Conservation (phyloP, 2,329 filamentous ascomycete genomes). For the Fusarium albidum region DNA sequence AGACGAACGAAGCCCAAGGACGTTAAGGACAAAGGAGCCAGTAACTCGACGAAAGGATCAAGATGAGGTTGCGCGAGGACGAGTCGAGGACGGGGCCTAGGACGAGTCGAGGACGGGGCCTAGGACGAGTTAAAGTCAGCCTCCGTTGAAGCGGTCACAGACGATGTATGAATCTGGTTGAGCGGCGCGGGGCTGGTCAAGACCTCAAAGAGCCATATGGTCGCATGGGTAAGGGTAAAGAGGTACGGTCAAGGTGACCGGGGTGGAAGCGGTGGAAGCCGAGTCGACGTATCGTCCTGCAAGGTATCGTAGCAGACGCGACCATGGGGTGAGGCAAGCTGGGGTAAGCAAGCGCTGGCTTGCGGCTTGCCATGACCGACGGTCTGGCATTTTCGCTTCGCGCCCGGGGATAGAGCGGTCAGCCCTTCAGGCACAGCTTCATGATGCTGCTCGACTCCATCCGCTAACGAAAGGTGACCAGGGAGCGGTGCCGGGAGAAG, state of each 20-base stretch:
- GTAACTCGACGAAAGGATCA: not conserved
- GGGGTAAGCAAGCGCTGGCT: slow-evolving; percentile 32
- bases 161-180: slow-evolving; percentile 12
- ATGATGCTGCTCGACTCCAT: slow-evolving; percentile 27
- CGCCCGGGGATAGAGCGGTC: slow-evolving; percentile 29
- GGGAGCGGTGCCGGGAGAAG: slow-evolving; percentile 26
- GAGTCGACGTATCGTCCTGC: slow-evolving; percentile 7
- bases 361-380: slow-evolving; percentile 27
- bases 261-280: slow-evolving; percentile 32
- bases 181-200: slow-evolving; percentile 21
- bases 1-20: slow-evolving; percentile 9
- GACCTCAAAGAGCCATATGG: slow-evolving; percentile 17
- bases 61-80: not conserved
- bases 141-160: slow-evolving; percentile 34
- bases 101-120: slow-evolving; percentile 11
- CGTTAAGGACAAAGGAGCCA: not conserved
- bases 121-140: slow-evolving; percentile 27
- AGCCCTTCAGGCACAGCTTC: slow-evolving; percentile 30
- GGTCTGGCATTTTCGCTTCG: slow-evolving; percentile 10
- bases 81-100: slow-evolving; percentile 12
- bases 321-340: slow-evolving; percentile 28
- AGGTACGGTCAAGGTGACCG: slow-evolving; percentile 29
- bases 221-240: slow-evolving; percentile 36
- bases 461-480: slow-evolving; percentile 31
- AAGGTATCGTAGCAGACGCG: slow-evolving; percentile 19